Conservation (phyloP, 257 asterid genomes). For the Nicotiana benthamiana region DNA sequence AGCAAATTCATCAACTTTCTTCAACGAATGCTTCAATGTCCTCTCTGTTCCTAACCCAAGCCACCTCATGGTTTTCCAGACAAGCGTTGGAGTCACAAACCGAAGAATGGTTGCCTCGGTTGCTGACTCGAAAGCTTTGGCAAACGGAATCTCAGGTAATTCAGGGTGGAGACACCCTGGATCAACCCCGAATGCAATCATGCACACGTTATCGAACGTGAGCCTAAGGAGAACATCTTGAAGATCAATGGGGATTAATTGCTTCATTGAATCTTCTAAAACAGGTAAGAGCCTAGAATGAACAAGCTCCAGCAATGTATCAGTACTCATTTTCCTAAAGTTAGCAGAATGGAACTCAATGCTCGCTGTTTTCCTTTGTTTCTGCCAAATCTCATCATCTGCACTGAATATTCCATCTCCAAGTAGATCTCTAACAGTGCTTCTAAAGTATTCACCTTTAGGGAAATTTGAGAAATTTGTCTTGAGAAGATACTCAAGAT, state of each 20-base stretch:
- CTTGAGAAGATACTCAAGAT: slow-evolving; percentile 76
- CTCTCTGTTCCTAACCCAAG: slow-evolving; percentile 56
- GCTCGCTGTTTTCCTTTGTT: slow-evolving; percentile 81
- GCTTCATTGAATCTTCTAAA: slow-evolving; percentile 36
- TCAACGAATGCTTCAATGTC: slow-evolving; percentile 40
- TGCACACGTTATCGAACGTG: slow-evolving; percentile 87
- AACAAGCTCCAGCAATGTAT: slow-evolving; percentile 68
- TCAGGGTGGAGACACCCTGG: slow-evolving; percentile 74
- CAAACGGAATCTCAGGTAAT: slow-evolving; percentile 78
- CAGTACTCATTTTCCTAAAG: slow-evolving; percentile 59
- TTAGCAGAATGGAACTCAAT: slow-evolving; percentile 76
- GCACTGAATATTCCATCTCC: slow-evolving; percentile 91
- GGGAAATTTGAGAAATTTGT: slow-evolving; percentile 72
- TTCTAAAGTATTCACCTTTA: slow-evolving; percentile 60
- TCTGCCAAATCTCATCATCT: slow-evolving; percentile 64
- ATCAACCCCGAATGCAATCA: slow-evolving; percentile 93
- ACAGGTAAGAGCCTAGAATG: slow-evolving; percentile 67
- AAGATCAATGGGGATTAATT: slow-evolving; percentile 35
- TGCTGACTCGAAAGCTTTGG: slow-evolving; percentile 77
- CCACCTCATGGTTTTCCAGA: slow-evolving; percentile 69
- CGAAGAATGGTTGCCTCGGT: slow-evolving; percentile 68
- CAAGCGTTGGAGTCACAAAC: slow-evolving; percentile 66
- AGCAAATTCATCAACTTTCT: slow-evolving; percentile 64
- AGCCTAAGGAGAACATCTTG: slow-evolving; percentile 73
- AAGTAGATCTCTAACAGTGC: slow-evolving; percentile 56